phyloP scores from a whole-genome alignment of 352 stramenopile genomes.

The Phytophthora constricta region DNA sequence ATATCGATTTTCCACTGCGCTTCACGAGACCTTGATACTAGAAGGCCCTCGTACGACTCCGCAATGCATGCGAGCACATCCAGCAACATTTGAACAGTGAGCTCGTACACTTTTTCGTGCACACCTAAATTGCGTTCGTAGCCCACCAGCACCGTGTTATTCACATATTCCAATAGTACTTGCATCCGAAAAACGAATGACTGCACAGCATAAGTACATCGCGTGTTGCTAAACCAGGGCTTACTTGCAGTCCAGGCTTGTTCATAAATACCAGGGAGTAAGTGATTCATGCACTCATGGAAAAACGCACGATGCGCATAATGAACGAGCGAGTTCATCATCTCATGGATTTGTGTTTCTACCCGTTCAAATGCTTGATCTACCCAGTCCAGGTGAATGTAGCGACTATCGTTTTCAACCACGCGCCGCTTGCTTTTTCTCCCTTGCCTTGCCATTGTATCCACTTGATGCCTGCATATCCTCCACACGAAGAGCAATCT shows the following conservation, averaged over 20 bases:
- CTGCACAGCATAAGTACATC: constrained; percentile 66
- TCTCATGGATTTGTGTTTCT: constrained; percentile 53
- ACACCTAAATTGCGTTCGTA: constrained; percentile 64
- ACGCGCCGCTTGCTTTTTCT: constrained; percentile 26
- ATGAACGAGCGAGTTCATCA: constrained; percentile 61
- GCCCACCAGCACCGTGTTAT: constrained; percentile 42
- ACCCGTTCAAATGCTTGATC: constrained; percentile 69
- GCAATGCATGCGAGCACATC: constrained; percentile 53
- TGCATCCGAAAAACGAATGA: constrained; percentile 61
- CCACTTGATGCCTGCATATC: constrained; percentile 65
- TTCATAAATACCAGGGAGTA: constrained; percentile 61
- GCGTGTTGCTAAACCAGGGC: constrained; percentile 66
- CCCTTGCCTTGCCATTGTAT: constrained; percentile 47
- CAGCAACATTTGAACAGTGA: constrained; percentile 55
- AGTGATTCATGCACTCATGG: constrained; percentile 55
- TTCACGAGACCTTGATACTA: constrained; percentile 48
- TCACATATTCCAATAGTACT: constrained; percentile 50
- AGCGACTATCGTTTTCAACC: constrained; percentile 25
- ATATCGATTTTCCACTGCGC: constrained; percentile 80
- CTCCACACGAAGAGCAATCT: constrained; percentile 71
- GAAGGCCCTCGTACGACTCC: constrained; percentile 54
- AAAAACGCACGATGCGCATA: constrained; percentile 66
- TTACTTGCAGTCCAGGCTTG: constrained; percentile 62
- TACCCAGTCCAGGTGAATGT: constrained; percentile 69
- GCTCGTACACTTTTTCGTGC: constrained; percentile 70